Base-by-base conservation (phyloP, 2,329 filamentous ascomycete genomes). In the Lachnellula willkommii region DNA sequence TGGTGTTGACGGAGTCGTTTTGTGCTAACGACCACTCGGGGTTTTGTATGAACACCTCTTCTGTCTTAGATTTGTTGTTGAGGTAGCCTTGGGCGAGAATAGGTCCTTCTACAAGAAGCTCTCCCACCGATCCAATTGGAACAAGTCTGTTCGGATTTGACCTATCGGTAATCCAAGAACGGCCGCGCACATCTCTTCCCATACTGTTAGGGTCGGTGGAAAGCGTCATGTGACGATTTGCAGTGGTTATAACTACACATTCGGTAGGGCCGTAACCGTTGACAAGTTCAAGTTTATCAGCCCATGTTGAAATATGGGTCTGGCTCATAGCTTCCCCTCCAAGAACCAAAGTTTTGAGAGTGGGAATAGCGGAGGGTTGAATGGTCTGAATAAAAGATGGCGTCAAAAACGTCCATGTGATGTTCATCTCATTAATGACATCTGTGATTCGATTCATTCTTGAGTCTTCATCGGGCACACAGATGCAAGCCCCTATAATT, bases 11-110 rank as follows among this genome's bases (percentile, higher is more conserved):
- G 14, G 22, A 5, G 22, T 26, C 26, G 22, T 24, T 12, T 15
- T 39, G 28, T 24, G 4, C 14, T 15, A 12, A 11, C 28, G 28
- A 4, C 50, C 47, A 57, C 12, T 26, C n/a, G 17, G 48, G 47
- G 22, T 54, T 36, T 35, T 49, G 17, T 12, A 52, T 52, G 48
- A 50, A 60, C 36, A 5, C 37, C 39, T 17, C 37, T 6, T 47
- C 39, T n/a, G 55, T 53, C 39, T 56, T 50, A 12, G 26, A 15
- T 4, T 20, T 22, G 28, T 84, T 79, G 47, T 78, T 78, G 17
- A 85, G 70, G 56, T 87, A 87, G 32, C 82, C 82, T 36, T 79
- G 72, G 7, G 81, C 82, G 2, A 87, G 79, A 14, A 81, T 77
- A 1, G 81, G 81, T 0, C 80, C 80, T 60, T 63, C 61, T n/a